Conservation (phyloP, 371 early-diverging fungal species). For the Mortierella sp. region DNA sequence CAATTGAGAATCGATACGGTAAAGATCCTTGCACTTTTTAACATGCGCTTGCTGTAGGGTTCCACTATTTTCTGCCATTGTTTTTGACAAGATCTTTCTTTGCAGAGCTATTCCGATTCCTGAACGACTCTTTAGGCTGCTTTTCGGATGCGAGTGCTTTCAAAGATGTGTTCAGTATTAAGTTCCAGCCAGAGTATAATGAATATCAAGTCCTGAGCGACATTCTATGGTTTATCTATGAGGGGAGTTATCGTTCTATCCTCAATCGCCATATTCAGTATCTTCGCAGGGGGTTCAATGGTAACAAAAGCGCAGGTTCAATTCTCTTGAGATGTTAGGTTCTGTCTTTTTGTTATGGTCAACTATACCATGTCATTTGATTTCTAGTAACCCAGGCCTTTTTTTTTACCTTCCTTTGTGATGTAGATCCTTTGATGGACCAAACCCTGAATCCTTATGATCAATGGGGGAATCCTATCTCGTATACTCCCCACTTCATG, state of each 20-base stretch:
- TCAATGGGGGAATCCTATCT: background rate
- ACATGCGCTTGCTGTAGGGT: too few relatives aligned
- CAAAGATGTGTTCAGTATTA: background rate
- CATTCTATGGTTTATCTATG: background rate
- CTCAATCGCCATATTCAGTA: background rate
- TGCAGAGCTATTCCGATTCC: slow-evolving; percentile 6
- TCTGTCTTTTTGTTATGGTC: background rate
- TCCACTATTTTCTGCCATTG: too few relatives aligned
- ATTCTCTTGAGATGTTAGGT: too few relatives aligned
- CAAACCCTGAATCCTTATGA: background rate
- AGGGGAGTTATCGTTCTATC: background rate
- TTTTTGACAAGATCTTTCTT: too few relatives aligned
- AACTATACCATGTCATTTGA: background rate
- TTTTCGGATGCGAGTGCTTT: slow-evolving; percentile 6
- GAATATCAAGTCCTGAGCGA: background rate
- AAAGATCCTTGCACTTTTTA: background rate
- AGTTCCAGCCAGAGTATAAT: background rate
- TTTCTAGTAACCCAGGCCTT: background rate
- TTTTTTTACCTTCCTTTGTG: slow-evolving; percentile 1
- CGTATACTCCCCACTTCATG: background rate
- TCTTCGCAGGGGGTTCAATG: slow-evolving; percentile 5
- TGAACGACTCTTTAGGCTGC: slow-evolving; percentile 12
- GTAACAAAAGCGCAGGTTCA: too few relatives aligned
- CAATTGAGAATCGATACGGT: slow-evolving; percentile 4
- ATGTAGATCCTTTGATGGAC: background rate